Percentiles rank a stretch among this genome's conserved stretches.
These are phyloP conservation scores for Trichoderma asperellum DNA, from an alignment of 2,329 filamentous ascomycete genomes.

Conservation along the genomic window DNA sequence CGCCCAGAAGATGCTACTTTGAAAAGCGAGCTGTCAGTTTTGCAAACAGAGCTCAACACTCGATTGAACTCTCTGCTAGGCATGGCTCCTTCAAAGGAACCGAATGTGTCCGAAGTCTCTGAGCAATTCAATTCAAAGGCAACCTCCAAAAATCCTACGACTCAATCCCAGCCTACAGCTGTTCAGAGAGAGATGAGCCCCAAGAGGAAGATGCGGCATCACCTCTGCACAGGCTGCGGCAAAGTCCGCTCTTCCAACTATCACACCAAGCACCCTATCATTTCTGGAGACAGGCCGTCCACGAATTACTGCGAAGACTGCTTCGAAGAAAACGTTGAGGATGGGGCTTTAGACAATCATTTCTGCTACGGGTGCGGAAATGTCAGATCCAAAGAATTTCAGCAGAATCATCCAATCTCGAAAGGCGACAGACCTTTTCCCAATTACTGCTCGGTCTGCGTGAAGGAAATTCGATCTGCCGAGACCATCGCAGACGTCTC, in stretches of 20 bases:
- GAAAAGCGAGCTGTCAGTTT: conserved; percentile 34
- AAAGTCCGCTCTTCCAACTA: conserved; percentile 42
- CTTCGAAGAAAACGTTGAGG: conserved; percentile 35
- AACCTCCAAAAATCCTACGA: neutral
- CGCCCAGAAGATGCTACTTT: conserved; percentile 34
- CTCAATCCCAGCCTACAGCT: neutral
- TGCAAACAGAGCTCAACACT: conserved; percentile 40
- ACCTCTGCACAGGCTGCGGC: conserved; percentile 46
- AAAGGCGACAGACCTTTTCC: conserved; percentile 37
- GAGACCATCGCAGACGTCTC: conserved; percentile 38
- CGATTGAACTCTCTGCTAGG: conserved; percentile 35
- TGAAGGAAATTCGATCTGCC: conserved; percentile 33
- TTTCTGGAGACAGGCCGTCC: conserved; percentile 32
- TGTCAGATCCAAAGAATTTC: conserved; percentile 36
- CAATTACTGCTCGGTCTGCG: conserved; percentile 43
- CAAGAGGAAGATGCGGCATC: conserved; percentile 34
- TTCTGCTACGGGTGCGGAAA: conserved; percentile 47
- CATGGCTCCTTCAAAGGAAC: neutral
- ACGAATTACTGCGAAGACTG: conserved; percentile 45
- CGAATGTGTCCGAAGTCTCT: neutral
- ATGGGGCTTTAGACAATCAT: conserved; percentile 39
- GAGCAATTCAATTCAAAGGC: neutral
- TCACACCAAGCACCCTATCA: conserved; percentile 42
- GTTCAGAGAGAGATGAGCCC: conserved; percentile 33
- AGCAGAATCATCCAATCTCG: conserved; percentile 32